Conservation (phyloP, 2,329 filamentous ascomycete species). For the Biscogniauxia marginata region DNA sequence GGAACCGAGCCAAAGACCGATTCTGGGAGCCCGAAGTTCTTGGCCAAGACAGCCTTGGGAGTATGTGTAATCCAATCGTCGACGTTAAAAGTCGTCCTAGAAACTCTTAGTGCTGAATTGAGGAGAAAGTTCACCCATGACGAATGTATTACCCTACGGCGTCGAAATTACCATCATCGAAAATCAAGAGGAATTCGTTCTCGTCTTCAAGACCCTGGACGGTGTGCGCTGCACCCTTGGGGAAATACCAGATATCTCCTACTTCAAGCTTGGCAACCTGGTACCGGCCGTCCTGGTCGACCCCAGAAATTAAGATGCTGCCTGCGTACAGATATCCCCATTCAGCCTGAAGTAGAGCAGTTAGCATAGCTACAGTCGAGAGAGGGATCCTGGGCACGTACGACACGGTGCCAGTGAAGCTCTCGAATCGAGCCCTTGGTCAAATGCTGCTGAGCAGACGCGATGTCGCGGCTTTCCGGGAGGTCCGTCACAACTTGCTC, state of each 20-base stretch:
- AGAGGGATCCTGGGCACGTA: conserved; percentile 34
- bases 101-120: neutral
- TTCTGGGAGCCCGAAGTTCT: conserved; percentile 65
- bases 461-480: conserved; percentile 63
- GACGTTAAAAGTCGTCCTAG: conserved; percentile 67
- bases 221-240: conserved; percentile 63
- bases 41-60: conserved; percentile 61
- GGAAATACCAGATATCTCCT: conserved; percentile 69
- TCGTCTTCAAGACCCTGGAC: conserved; percentile 64
- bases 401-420: conserved; percentile 67
- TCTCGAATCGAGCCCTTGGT: conserved; percentile 65
- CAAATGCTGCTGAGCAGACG: conserved; percentile 67
- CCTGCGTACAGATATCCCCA: conserved; percentile 63
- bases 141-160: conserved; percentile 46
- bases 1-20: conserved; percentile 60
- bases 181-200: conserved; percentile 66
- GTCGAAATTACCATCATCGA: conserved; percentile 67
- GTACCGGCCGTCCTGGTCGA: conserved; percentile 60
- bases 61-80: conserved; percentile 70
- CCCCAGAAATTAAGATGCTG: conserved; percentile 56
- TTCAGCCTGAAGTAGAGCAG: conserved; percentile 48
- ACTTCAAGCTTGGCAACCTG: conserved; percentile 54
- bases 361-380: neutral
- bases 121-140: too few species aligned
- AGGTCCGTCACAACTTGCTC: conserved; percentile 67